Percentiles rank a stretch among this genome's conserved stretches.
Conservation (phyloP, 202 grass and related monocot species). For the Carex arenaria region DNA sequence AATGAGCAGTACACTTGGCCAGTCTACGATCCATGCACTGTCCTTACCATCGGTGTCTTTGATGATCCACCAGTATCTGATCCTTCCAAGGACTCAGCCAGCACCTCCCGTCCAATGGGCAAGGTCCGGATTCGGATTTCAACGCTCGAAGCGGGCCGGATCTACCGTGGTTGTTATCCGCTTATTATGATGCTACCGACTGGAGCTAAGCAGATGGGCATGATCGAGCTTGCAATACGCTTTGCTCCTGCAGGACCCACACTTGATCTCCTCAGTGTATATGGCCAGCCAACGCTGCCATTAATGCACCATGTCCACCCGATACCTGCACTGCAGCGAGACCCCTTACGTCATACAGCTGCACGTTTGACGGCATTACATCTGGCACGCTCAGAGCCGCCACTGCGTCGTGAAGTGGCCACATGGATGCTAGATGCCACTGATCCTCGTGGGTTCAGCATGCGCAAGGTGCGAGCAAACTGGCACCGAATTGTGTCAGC, state of each 20-base stretch:
- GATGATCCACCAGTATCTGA: constrained; percentile 49
- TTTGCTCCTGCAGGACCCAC: constrained; percentile 49
- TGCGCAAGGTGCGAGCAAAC: constrained; percentile 86
- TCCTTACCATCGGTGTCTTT: constrained; percentile 84
- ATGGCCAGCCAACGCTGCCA: constrained; percentile 49
- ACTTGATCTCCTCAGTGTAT: constrained; percentile 56
- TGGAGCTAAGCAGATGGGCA: constrained; percentile 80
- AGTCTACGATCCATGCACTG: constrained; percentile 82
- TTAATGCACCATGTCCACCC: constrained; percentile 66
- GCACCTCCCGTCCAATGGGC: constrained; percentile 52
- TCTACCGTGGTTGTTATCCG: constrained; percentile 72
- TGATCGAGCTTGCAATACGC: constrained; percentile 74
- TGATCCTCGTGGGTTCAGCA: constrained; percentile 82
- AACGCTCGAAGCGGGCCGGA: constrained; percentile 48
- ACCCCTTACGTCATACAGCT: constrained; percentile 54
- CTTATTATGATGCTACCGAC: constrained; percentile 65
- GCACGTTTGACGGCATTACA: constrained; percentile 52
- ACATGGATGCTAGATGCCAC: constrained; percentile 73
- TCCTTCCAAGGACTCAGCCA: constrained; percentile 20
- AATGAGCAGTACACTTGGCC: constrained; percentile 99
- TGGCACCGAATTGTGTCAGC: constrained; percentile 65
- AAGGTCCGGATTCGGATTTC: constrained; percentile 85
- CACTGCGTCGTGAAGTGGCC: constrained; percentile 63
- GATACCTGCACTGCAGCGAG: constrained; percentile 32
- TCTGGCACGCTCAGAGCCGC: constrained; percentile 70